These are phyloP conservation scores for Nicotiana tabacum DNA, from an alignment of 257 asterid genomes.

Conservation along the genomic window DNA sequence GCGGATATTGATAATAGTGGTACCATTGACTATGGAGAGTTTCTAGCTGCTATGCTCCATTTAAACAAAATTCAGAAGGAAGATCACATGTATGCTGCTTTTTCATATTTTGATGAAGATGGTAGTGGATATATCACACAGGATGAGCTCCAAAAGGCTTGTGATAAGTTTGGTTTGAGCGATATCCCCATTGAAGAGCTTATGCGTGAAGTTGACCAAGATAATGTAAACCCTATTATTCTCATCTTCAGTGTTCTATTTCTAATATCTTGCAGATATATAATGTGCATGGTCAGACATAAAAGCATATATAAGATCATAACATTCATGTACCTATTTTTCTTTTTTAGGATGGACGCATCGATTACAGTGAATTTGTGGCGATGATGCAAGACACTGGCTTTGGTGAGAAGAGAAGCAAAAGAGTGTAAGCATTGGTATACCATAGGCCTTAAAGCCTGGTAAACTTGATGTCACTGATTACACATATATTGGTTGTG, in stretches of 20 bases:
- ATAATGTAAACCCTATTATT: conserved; percentile 23
- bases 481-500: background rate
- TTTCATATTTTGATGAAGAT: conserved; percentile 46
- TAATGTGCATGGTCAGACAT: background rate
- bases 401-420: conserved; percentile 14
- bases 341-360: conserved; percentile 23
- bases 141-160: conserved; percentile 46
- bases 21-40: conserved; percentile 47
- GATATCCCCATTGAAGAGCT: conserved; percentile 36
- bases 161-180: conserved; percentile 33
- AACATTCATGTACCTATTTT: background rate
- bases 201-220: conserved; percentile 42
- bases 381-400: conserved; percentile 21
- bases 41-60: conserved; percentile 49
- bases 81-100: conserved; percentile 45
- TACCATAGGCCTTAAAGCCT: background rate
- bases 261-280: background rate
- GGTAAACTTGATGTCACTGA: background rate
- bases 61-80: conserved; percentile 43
- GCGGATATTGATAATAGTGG: conserved; percentile 49
- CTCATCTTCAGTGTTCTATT: background rate
- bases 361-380: conserved; percentile 25
- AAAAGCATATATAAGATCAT: background rate
- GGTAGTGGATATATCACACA: conserved; percentile 46
- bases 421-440: background rate